Conservation (phyloP, 306 rosid species). For the Argentina anserina region DNA sequence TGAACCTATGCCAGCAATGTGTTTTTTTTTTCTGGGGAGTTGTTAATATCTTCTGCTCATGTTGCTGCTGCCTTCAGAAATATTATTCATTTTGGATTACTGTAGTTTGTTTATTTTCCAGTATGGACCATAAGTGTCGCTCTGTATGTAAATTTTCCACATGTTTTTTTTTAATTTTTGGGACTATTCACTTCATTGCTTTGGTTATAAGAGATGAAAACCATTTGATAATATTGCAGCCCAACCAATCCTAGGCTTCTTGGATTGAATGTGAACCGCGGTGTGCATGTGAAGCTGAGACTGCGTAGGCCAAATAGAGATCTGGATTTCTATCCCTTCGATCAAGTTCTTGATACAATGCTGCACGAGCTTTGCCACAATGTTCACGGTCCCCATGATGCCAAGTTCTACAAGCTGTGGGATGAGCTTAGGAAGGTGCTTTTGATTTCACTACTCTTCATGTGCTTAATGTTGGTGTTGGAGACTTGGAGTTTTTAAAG, state of each 20-base stretch:
- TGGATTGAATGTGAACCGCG: slow-evolving; percentile 80
- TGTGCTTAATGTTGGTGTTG: neutral
- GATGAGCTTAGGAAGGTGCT: slow-evolving; percentile 87
- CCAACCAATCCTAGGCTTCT: slow-evolving; percentile 58
- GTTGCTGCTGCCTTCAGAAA: neutral
- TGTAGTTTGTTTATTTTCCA: neutral
- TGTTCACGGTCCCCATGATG: slow-evolving; percentile 73
- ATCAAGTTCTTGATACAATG: slow-evolving; percentile 88
- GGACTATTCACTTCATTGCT: neutral
- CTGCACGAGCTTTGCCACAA: slow-evolving; percentile 98
- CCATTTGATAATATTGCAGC: slow-evolving; percentile 44
- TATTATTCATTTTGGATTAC: neutral
- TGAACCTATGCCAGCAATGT: neutral
- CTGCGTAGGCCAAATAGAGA: slow-evolving; percentile 74
- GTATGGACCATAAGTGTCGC: neutral
- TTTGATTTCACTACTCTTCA: slow-evolving; percentile 2
- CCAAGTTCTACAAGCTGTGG: slow-evolving; percentile 88
- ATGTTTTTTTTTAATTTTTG: neutral
- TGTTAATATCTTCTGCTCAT: neutral
- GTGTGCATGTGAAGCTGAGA: slow-evolving; percentile 75
- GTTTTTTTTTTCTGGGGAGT: neutral
- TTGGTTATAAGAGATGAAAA: slow-evolving; percentile 10
- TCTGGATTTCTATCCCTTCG: slow-evolving; percentile 54
- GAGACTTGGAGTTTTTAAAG: neutral
- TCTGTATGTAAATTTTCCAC: neutral